A percentile compares a stretch with the other conserved stretches of the same genome.
phyloP scores from a whole-genome alignment of 1,139 yeast genomes.

The Blastobotrys aristatus region DNA sequence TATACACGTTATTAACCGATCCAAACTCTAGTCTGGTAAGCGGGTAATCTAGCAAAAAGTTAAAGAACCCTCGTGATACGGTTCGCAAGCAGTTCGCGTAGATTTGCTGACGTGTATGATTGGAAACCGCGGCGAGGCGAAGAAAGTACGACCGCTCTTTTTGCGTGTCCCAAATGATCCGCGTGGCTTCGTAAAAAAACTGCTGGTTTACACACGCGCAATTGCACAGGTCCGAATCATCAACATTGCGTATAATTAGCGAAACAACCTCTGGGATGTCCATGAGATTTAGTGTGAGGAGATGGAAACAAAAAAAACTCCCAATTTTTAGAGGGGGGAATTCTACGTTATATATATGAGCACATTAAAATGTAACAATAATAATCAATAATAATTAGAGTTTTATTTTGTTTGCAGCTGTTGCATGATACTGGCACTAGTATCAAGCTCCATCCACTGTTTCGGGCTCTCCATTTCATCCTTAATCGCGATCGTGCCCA shows the following conservation, averaged over 20 bases:
- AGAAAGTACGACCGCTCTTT: not conserved
- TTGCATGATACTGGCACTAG: not conserved
- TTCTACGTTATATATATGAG: too few relatives aligned
- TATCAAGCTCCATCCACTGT: slow-evolving; percentile 6
- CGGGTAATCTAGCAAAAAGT: not conserved
- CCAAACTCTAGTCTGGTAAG: not conserved
- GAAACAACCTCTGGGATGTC: slow-evolving; percentile 2
- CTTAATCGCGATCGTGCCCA: not conserved
- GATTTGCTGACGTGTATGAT: not conserved
- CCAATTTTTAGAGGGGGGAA: too few relatives aligned
- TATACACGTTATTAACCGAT: not conserved
- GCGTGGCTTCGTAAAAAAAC: not conserved
- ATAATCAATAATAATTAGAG: too few relatives aligned
- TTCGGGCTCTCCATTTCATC: slow-evolving; percentile 4
- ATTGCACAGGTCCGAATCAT: not conserved
- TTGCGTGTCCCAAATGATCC: not conserved
- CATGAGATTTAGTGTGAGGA: not conserved
- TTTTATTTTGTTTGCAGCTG: too few relatives aligned
- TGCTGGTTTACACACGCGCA: not conserved
- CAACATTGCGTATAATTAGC: not conserved
- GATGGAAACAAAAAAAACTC: too few relatives aligned
- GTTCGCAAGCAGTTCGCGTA: not conserved
- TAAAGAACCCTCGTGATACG: not conserved
- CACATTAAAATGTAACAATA: too few relatives aligned
- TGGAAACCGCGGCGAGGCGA: not conserved